phyloP scores from a whole-genome alignment of 2,329 filamentous ascomycete genomes.

The Fusarium anguioides region DNA sequence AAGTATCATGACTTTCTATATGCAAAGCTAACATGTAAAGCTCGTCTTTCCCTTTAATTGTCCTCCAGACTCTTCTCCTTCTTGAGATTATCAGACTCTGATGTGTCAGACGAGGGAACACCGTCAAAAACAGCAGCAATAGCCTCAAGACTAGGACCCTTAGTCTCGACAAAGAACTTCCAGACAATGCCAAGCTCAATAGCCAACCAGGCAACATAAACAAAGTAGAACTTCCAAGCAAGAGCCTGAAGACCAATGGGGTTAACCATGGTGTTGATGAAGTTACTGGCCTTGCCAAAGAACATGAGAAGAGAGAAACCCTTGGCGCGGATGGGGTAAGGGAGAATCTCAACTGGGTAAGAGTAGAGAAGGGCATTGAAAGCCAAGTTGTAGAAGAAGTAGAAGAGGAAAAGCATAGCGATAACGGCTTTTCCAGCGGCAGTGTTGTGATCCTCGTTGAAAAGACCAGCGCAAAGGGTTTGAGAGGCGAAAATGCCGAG shows the following conservation, averaged over 20 bases:
- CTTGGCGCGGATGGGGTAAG: conserved; percentile 26
- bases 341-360: conserved; percentile 26
- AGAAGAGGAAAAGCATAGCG: conserved; percentile 28
- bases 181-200: neutral
- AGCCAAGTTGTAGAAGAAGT: conserved; percentile 35
- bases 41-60: neutral
- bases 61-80: neutral
- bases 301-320: conserved; percentile 36
- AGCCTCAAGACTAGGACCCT: neutral
- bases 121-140: neutral
- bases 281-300: conserved; percentile 7
- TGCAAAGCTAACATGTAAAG: no score
- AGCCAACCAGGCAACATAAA: neutral
- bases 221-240: conserved; percentile 1
- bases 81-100: neutral
- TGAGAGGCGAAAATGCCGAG: conserved; percentile 26
- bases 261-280: conserved; percentile 11
- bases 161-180: conserved; percentile 8
- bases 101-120: neutral
- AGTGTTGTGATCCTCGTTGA: conserved; percentile 18
- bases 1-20: no score
- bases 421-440: conserved; percentile 16
- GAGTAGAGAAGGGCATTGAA: conserved; percentile 35
- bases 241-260: neutral
- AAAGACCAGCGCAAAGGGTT: conserved; percentile 25